A percentile compares a stretch with the other conserved stretches of the same genome.
phyloP scores from a whole-genome alignment of 768 basidiomycete species.

The Mycena venus region DNA sequence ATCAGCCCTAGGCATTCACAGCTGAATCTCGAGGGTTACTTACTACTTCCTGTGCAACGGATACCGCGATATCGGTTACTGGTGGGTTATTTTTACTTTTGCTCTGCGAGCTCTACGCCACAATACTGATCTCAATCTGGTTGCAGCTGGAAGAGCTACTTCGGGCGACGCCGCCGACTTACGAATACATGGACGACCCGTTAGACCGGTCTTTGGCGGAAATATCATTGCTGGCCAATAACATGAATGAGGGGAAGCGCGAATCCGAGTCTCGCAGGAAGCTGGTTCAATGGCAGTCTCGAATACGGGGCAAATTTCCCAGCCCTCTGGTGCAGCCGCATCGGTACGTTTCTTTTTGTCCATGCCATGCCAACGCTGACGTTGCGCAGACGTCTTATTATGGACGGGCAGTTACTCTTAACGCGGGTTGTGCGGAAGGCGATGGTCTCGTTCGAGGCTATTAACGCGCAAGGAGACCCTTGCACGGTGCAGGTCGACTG shows the following conservation, averaged over 20 bases:
- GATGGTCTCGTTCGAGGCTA: constrained; percentile 83
- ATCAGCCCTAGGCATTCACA: constrained; percentile 93
- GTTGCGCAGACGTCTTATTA: constrained; percentile 81
- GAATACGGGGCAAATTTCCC: constrained; percentile 93
- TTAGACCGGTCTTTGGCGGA: constrained; percentile 89
- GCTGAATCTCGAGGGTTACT: constrained; percentile 92
- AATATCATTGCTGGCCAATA: constrained; percentile 89
- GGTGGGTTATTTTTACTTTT: constrained; percentile 61
- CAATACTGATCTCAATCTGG: constrained; percentile 24
- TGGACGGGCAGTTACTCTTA: constrained; percentile 89
- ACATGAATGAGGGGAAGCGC: constrained; percentile 99
- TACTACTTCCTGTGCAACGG: constrained; percentile 95
- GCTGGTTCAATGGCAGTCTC: constrained; percentile 90
- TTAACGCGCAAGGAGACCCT: constrained; percentile 82
- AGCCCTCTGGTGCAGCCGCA: constrained; percentile 99
- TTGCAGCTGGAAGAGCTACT: constrained; percentile 87
- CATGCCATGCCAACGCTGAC: constrained; percentile 20
- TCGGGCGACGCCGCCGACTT: constrained; percentile 84
- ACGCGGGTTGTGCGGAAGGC: constrained; percentile 94
- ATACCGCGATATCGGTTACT: constrained; percentile 97
- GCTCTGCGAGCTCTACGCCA: neutral
- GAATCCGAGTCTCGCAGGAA: constrained; percentile 93
- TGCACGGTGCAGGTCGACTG: constrained; percentile 92
- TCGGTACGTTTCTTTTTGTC: constrained; percentile 64
- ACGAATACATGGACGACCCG: constrained; percentile 83